Conservation (phyloP, 164 flowering plant genomes). For the Magnolia kwangsiensis region DNA sequence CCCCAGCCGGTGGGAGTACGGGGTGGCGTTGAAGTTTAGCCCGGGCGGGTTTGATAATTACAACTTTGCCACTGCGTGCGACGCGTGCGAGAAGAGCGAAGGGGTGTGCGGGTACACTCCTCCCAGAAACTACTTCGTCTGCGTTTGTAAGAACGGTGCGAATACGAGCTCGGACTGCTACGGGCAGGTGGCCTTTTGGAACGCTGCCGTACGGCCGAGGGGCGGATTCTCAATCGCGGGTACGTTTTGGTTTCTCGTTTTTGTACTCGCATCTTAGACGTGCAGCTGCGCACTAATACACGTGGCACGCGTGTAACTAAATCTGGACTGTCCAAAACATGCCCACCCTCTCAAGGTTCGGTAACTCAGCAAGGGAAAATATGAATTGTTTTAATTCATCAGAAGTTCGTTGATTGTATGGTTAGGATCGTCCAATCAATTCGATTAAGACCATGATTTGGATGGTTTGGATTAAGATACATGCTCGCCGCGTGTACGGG, state of each 20-base stretch:
- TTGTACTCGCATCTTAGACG: background rate
- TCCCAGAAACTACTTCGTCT: slow-evolving; percentile 31
- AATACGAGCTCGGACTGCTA: slow-evolving; percentile 36
- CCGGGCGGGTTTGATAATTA: slow-evolving; percentile 23
- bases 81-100: slow-evolving; percentile 34
- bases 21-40: slow-evolving; percentile 33
- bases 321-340: background rate
- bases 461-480: no score
- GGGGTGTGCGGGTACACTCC: slow-evolving; percentile 48
- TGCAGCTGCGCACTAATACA: background rate
- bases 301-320: background rate
- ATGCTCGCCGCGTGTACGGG: no score
- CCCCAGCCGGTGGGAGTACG: slow-evolving; percentile 42
- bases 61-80: slow-evolving; percentile 23
- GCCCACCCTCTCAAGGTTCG: no score
- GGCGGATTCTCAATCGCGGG: no score
- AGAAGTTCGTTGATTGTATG: no score
- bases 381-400: no score
- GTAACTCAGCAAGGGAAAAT: no score
- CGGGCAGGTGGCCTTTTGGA: slow-evolving; percentile 7
- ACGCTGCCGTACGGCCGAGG: background rate
- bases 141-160: slow-evolving; percentile 34
- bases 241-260: no score
- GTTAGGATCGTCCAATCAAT: no score
- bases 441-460: no score